These are phyloP conservation scores for Saxispiralis lemnorum DNA, from an alignment of 495 filamentous ascomycete genomes.

Conservation along the genomic window DNA sequence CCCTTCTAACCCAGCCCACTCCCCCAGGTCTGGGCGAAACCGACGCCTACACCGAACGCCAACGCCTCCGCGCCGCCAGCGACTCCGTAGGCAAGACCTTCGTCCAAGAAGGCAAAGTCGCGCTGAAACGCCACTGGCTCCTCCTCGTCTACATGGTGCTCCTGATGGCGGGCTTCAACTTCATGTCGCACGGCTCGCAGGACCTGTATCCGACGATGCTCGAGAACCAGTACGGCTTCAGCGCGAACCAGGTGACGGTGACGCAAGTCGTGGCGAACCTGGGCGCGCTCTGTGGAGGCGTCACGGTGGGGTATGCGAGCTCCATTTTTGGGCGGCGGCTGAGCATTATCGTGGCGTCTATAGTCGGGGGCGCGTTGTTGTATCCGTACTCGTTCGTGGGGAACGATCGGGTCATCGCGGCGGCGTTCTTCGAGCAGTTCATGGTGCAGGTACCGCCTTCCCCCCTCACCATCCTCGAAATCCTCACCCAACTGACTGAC, in stretches of 20 bases:
- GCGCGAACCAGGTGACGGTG: slow-evolving; percentile 51
- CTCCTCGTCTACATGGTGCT: slow-evolving; percentile 64
- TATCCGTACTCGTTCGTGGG: slow-evolving; percentile 67
- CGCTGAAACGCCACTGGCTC: slow-evolving; percentile 60
- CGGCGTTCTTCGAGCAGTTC: slow-evolving; percentile 85
- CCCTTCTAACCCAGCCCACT: neutral
- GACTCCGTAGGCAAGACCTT: slow-evolving; percentile 43
- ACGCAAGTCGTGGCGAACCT: slow-evolving; percentile 72
- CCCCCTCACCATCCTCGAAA: neutral
- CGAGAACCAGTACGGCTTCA: slow-evolving; percentile 57
- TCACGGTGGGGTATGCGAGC: slow-evolving; percentile 54
- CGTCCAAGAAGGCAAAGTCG: slow-evolving; percentile 56
- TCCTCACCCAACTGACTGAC: neutral
- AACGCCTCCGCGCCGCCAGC: slow-evolving; percentile 36
- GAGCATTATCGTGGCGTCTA: slow-evolving; percentile 57
- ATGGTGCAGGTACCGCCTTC: slow-evolving; percentile 43
- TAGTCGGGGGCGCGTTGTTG: slow-evolving; percentile 60
- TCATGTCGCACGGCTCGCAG: slow-evolving; percentile 85
- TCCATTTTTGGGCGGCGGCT: slow-evolving; percentile 73
- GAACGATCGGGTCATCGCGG: slow-evolving; percentile 46
- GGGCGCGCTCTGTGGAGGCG: slow-evolving; percentile 65
- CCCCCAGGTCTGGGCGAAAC: slow-evolving; percentile 49
- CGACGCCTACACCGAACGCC: slow-evolving; percentile 43
- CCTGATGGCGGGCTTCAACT: slow-evolving; percentile 83
- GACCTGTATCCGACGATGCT: slow-evolving; percentile 83